A percentile compares a stretch with the other conserved stretches of the same genome.
Conservation (phyloP, 2,329 filamentous ascomycete genomes). For the Xylaria sp. region DNA sequence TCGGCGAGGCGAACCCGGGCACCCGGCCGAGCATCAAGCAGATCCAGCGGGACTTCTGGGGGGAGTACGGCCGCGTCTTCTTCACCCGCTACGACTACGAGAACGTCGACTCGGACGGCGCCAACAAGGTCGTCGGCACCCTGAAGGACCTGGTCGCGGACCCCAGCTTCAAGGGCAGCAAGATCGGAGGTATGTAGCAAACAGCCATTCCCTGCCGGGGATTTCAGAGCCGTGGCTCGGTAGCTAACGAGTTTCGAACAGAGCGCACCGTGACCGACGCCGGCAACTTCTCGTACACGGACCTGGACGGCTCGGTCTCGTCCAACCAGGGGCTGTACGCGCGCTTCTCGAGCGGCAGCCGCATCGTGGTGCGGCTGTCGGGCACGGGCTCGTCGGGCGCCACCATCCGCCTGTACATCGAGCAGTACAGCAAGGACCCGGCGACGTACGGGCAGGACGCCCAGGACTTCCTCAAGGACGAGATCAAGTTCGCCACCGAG, state of each 20-base stretch:
- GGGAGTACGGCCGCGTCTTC: constrained; percentile 93
- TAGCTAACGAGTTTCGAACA: constrained; percentile 36
- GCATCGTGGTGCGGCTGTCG: constrained; percentile 91
- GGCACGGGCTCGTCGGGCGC: constrained; percentile 94
- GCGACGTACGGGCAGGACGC: constrained; percentile 79
- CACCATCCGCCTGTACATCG: constrained; percentile 95
- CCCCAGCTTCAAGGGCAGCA: constrained; percentile 76
- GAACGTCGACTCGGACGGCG: constrained; percentile 86
- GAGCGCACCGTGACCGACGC: constrained; percentile 83
- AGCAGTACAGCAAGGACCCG: constrained; percentile 87
- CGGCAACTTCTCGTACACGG: constrained; percentile 97
- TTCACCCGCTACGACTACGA: constrained; percentile 99
- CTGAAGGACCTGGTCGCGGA: constrained; percentile 78
- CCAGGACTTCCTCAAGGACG: constrained; percentile 90
- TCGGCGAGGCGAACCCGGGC: constrained; percentile 78
- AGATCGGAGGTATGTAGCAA: constrained; percentile 63
- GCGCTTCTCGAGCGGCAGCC: constrained; percentile 91
- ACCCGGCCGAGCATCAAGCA: constrained; percentile 90
- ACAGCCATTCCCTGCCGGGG: too few relatives aligned
- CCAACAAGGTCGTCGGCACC: constrained; percentile 84
- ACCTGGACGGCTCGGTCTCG: constrained; percentile 94
- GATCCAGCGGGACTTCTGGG: constrained; percentile 98
- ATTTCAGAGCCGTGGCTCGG: background rate
- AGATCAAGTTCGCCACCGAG: constrained; percentile 81
- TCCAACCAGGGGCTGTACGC: constrained; percentile 96